phyloP scores from a whole-genome alignment of 176 grass and related monocot species.

The Paspalum notatum region DNA sequence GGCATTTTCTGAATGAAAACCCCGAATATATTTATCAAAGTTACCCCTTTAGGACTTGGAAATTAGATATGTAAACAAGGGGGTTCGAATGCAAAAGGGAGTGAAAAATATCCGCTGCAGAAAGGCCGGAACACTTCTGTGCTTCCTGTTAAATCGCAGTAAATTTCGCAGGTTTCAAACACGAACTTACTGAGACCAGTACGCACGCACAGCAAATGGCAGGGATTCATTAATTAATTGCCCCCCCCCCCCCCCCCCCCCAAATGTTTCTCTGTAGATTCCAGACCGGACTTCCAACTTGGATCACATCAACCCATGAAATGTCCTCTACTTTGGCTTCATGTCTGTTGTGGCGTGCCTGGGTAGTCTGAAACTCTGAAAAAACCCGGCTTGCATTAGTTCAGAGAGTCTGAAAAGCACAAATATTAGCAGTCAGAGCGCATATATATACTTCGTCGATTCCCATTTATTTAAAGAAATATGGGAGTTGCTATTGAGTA shows the following conservation, averaged over 20 bases:
- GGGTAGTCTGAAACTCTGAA: not conserved
- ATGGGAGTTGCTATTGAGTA: too few relatives aligned
- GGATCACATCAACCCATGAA: slow-evolving; percentile 50
- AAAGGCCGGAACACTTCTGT: not conserved
- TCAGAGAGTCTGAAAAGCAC: not conserved
- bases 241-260: not conserved
- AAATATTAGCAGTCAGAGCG: not conserved
- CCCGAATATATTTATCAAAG: not conserved
- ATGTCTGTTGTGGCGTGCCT: slow-evolving; percentile 1
- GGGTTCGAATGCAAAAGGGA: not conserved
- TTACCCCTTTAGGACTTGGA: not conserved
- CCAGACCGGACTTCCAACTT: slow-evolving; percentile 44
- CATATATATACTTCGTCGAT: not conserved
- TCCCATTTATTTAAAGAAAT: too few relatives aligned
- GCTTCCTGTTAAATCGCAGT: not conserved
- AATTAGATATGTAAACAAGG: not conserved
- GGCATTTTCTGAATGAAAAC: not conserved
- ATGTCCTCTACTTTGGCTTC: slow-evolving; percentile 36
- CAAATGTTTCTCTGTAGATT: slow-evolving; percentile 25
- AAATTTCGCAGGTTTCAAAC: not conserved
- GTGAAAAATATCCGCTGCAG: not conserved
- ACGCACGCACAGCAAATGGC: not conserved
- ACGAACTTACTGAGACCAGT: not conserved
- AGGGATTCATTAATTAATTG: slow-evolving; percentile 23
- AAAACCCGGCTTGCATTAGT: not conserved